Conservation (phyloP, 2,329 filamentous ascomycete genomes). For the Neodidymelliopsis sp. region DNA sequence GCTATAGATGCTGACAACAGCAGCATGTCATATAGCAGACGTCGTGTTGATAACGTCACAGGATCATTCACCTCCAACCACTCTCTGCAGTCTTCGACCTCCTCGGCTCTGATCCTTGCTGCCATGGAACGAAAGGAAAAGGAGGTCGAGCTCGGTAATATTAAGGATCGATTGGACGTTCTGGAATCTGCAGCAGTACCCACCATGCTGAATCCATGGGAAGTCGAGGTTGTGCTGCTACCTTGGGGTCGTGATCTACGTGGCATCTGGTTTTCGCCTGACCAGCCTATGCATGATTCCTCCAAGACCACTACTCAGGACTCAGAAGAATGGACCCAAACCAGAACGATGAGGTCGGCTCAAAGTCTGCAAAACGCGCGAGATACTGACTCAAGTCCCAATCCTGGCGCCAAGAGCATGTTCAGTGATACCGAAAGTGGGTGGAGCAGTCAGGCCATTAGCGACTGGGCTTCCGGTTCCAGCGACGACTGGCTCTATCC, state of each 20-base stretch:
- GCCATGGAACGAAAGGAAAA: conserved; percentile 51
- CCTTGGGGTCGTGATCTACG: conserved; percentile 68
- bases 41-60: conserved; percentile 40
- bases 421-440: conserved; percentile 51
- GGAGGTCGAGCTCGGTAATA: conserved; percentile 54
- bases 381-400: conserved; percentile 37
- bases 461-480: conserved; percentile 56
- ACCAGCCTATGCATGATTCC: conserved; percentile 49
- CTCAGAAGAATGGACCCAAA: conserved; percentile 58
- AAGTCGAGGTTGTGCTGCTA: conserved; percentile 77
- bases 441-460: conserved; percentile 58
- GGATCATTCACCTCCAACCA: conserved; percentile 53
- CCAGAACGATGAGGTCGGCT: conserved; percentile 26
- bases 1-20: conserved; percentile 41
- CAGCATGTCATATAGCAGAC: conserved; percentile 35
- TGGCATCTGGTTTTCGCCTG: conserved; percentile 61
- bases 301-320: conserved; percentile 48
- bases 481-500: conserved; percentile 69
- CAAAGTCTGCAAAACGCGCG: conserved; percentile 12
- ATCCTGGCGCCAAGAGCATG: conserved; percentile 21
- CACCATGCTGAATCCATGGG: conserved; percentile 71
- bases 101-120: conserved; percentile 46
- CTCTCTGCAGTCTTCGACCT: conserved; percentile 48
- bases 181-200: conserved; percentile 67
- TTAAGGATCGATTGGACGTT: conserved; percentile 59